Conservation (phyloP, 1,284 basidiomycete genomes). For the Puccinia horiana region DNA sequence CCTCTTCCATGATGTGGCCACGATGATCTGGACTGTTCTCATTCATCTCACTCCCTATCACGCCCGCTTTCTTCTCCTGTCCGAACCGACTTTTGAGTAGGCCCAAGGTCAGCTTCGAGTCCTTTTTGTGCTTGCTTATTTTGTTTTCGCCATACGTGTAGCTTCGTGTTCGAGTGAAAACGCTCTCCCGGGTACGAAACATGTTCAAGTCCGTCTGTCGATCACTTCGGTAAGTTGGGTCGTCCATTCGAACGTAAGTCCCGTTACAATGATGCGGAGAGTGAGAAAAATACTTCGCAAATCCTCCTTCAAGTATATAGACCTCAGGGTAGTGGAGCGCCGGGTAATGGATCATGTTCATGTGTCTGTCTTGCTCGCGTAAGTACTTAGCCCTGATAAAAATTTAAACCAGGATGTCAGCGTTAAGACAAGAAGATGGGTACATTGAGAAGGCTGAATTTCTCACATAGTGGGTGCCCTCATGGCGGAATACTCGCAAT, state of each 20-base stretch:
- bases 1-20: not conserved
- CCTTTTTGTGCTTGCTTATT: not conserved
- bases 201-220: slow-evolving; percentile 83
- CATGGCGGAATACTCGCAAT: slow-evolving; percentile 96
- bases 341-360: slow-evolving; percentile 85
- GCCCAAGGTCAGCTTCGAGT: not conserved
- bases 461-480: slow-evolving; percentile 90
- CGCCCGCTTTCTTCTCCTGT: not conserved
- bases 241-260: slow-evolving; percentile 86
- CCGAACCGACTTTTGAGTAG: not conserved
- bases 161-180: slow-evolving; percentile 77
- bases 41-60: not conserved
- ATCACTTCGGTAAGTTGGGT: slow-evolving; percentile 75
- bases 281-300: slow-evolving; percentile 66
- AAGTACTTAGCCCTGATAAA: slow-evolving; percentile 78
- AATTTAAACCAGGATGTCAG: slow-evolving; percentile 49
- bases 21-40: not conserved
- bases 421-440: slow-evolving; percentile 37
- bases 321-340: slow-evolving; percentile 94
- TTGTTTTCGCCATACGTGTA: slow-evolving; percentile 77
- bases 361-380: slow-evolving; percentile 80
- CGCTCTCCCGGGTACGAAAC: slow-evolving; percentile 71
- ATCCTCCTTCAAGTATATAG: slow-evolving; percentile 95
- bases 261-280: slow-evolving; percentile 14
- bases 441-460: slow-evolving; percentile 6